A percentile compares a stretch with the other conserved stretches of the same genome.
Evolutionary conservation across 495 filamentous ascomycete genomes (phyloP).

Genomic region (Darksidea phi): DNA sequence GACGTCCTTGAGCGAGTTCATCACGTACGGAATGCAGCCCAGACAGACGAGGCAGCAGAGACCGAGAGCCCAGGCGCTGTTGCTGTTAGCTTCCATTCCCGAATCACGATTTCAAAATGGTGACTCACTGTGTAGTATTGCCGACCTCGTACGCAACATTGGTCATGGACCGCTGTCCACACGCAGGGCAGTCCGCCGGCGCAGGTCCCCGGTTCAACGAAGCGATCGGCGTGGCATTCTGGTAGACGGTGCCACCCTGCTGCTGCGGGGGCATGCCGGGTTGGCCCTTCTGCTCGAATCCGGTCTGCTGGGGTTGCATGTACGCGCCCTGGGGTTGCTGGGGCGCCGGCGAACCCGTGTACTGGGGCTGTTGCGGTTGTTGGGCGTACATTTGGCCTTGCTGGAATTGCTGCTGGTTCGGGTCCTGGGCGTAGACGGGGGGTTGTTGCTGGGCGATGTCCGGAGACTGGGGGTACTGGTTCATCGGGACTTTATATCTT

Average conservation of each 20-base stretch:
- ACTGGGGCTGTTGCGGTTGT: constrained; percentile 22
- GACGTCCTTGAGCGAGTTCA: constrained; percentile 53
- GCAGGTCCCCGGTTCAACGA: constrained; percentile 40
- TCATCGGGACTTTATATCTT: constrained; percentile 25
- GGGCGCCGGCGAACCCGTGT: constrained; percentile 11
- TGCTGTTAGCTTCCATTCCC: neutral
- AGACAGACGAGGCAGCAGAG: constrained; percentile 48
- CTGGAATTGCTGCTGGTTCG: constrained; percentile 19
- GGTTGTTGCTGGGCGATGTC: constrained; percentile 21
- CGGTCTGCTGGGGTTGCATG: constrained; percentile 13
- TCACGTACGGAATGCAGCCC: constrained; percentile 55
- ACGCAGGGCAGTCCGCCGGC: constrained; percentile 54
- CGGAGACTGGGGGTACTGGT: constrained; percentile 30
- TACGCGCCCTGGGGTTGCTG: constrained; percentile 25
- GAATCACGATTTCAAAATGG: neutral
- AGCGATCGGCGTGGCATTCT: constrained; percentile 42
- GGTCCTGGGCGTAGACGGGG: constrained; percentile 26
- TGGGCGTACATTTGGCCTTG: constrained; percentile 17
- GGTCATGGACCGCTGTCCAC: constrained; percentile 51
- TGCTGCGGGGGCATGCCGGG: constrained; percentile 27
- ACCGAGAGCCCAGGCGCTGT: constrained; percentile 53
- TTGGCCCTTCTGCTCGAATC: constrained; percentile 10
- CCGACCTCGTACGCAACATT: constrained; percentile 45
- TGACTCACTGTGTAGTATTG: constrained; percentile 53
- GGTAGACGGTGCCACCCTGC: constrained; percentile 29